These are phyloP conservation scores for Lactarius hengduanensis DNA, from an alignment of 768 basidiomycete species.

Conservation along the genomic window DNA sequence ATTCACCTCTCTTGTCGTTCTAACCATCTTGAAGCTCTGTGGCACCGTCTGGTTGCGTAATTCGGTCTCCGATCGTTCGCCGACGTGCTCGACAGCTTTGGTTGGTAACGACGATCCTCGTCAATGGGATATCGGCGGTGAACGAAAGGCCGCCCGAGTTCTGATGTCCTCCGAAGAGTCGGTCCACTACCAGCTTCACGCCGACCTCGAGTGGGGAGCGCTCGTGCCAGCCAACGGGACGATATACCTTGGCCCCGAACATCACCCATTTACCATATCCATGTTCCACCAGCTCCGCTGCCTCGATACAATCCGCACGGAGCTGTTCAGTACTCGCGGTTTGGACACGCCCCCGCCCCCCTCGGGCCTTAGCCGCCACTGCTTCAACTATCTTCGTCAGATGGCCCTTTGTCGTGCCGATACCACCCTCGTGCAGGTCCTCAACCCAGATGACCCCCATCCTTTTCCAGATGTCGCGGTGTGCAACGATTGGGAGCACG, in stretches of 20 bases:
- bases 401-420: constrained; percentile 40
- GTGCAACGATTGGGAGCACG: constrained; percentile 15
- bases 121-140: not conserved
- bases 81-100: not conserved
- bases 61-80: not conserved
- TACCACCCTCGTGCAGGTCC: constrained; percentile 34
- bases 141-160: not conserved
- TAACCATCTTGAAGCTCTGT: not conserved
- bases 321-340: constrained; percentile 29
- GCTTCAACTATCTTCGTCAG: constrained; percentile 42
- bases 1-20: not conserved
- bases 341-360: constrained; percentile 32
- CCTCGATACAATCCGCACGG: constrained; percentile 30
- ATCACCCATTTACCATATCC: constrained; percentile 33
- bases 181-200: constrained; percentile 1
- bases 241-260: not conserved
- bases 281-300: constrained; percentile 54
- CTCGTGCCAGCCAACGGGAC: constrained; percentile 5
- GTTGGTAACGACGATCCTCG: not conserved
- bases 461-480: not conserved
- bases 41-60: constrained; percentile 1
- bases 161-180: constrained; percentile 11
- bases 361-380: constrained; percentile 37
- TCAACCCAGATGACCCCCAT: not conserved
- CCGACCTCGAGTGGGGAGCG: constrained; percentile 2